Conservation (phyloP, 345 rosid species). For the Pistacia integerrima region DNA sequence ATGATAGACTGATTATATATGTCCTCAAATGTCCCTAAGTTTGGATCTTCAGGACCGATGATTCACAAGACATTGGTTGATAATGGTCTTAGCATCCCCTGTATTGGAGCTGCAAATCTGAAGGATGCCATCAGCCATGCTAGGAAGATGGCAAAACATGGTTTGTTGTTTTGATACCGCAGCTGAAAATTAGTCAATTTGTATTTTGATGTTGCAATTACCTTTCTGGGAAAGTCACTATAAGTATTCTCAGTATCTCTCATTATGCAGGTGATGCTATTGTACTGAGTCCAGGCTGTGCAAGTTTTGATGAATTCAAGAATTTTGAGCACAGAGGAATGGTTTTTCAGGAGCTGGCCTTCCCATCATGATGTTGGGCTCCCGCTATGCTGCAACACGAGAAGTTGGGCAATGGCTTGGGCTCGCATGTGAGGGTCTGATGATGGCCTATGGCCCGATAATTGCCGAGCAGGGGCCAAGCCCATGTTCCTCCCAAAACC, state of each 20-base stretch:
- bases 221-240: neutral
- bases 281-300: conserved; percentile 40
- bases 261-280: conserved; percentile 29
- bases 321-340: conserved; percentile 30
- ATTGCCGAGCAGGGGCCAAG: no score
- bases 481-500: no score
- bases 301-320: no score
- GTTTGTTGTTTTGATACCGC: conserved; percentile 15
- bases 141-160: conserved; percentile 26
- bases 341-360: conserved; percentile 34
- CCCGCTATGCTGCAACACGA: neutral
- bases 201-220: neutral
- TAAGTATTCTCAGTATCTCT: neutral
- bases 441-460: no score
- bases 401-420: neutral
- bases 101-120: conserved; percentile 26
- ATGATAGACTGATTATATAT: neutral
- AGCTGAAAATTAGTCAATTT: no score
- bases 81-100: conserved; percentile 34
- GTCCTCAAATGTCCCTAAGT: conserved; percentile 26
- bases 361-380: conserved; percentile 2
- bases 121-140: conserved; percentile 28
- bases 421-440: no score
- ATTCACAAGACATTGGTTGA: conserved; percentile 30
- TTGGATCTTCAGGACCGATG: conserved; percentile 32